A percentile compares a stretch with the other conserved stretches of the same genome.
Conservation (phyloP, 2,329 filamentous ascomycete species). For the Trichoderma hamatum region DNA sequence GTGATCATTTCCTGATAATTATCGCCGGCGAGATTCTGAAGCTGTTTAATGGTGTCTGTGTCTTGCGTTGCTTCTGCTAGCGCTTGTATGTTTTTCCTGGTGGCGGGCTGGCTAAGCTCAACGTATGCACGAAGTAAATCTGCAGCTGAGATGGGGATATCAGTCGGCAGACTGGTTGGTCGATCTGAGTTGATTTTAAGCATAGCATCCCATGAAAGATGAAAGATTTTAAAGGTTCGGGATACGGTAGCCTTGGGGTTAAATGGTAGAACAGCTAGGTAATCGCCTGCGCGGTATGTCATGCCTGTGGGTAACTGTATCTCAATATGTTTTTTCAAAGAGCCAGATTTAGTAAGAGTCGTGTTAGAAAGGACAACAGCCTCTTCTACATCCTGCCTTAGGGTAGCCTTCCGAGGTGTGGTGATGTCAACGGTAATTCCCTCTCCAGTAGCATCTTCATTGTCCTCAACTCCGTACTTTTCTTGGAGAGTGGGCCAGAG, state of each 20-base stretch:
- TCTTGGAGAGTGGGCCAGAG: slow-evolving; percentile 55
- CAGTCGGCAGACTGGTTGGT: slow-evolving; percentile 57
- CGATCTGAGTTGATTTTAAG: slow-evolving; percentile 60
- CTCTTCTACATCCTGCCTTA: slow-evolving; percentile 66
- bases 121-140: slow-evolving; percentile 71
- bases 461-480: slow-evolving; percentile 42
- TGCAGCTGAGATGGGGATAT: slow-evolving; percentile 60
- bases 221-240: slow-evolving; percentile 67
- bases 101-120: slow-evolving; percentile 72
- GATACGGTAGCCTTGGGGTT: slow-evolving; percentile 66
- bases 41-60: slow-evolving; percentile 44
- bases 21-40: slow-evolving; percentile 52
- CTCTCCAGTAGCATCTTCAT: slow-evolving; percentile 23
- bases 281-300: slow-evolving; percentile 73
- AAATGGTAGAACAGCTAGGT: slow-evolving; percentile 72
- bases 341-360: slow-evolving; percentile 53
- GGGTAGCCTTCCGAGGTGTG: slow-evolving; percentile 56
- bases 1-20: slow-evolving; percentile 53
- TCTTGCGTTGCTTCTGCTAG: slow-evolving; percentile 55
- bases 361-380: slow-evolving; percentile 59
- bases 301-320: slow-evolving; percentile 67
- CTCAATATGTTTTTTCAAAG: slow-evolving; percentile 66
- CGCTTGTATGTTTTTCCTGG: slow-evolving; percentile 55
- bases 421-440: slow-evolving; percentile 53
- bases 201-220: slow-evolving; percentile 69